These are phyloP conservation scores for Talaromyces rugulosus DNA, from an alignment of 2,329 filamentous ascomycete genomes.

Conservation along the genomic window DNA sequence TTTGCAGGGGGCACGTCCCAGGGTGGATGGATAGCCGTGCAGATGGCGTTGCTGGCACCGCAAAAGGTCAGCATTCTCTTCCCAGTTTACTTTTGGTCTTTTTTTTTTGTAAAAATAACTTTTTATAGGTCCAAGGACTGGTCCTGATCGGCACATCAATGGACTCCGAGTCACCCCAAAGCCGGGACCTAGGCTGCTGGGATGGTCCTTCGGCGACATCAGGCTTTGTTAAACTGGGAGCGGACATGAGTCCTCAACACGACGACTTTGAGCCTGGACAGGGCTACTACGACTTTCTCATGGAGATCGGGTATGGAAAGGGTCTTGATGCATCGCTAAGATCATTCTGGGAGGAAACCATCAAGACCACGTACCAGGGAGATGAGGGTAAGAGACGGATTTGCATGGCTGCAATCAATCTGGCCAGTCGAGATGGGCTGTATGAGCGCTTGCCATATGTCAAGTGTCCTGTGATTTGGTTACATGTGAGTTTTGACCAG, in stretches of 20 bases:
- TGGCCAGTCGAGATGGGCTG: slow-evolving; percentile 44
- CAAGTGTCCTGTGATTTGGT: slow-evolving; percentile 45
- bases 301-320: slow-evolving; percentile 43
- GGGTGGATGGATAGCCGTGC: slow-evolving; percentile 47
- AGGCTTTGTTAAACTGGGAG: slow-evolving; percentile 33
- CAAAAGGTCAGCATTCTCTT: slow-evolving; percentile 28
- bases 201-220: slow-evolving; percentile 29
- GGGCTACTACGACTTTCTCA: slow-evolving; percentile 40
- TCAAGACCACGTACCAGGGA: slow-evolving; percentile 41
- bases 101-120: not conserved
- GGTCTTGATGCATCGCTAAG: slow-evolving; percentile 26
- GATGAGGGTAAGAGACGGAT: slow-evolving; percentile 42
- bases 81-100: too few relatives aligned
- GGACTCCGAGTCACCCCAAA: slow-evolving; percentile 41
- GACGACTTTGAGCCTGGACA: slow-evolving; percentile 36
- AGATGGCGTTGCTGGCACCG: slow-evolving; percentile 47
- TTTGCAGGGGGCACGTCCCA: slow-evolving; percentile 47
- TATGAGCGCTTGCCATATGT: slow-evolving; percentile 41
- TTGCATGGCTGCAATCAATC: slow-evolving; percentile 44
- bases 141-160: slow-evolving; percentile 47
- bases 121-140: slow-evolving; percentile 41
- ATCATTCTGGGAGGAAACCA: slow-evolving; percentile 37
- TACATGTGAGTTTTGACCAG: slow-evolving; percentile 32
- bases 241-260: slow-evolving; percentile 29
- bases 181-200: slow-evolving; percentile 44